These are phyloP conservation scores for Cryphonectria carpinicola DNA, from an alignment of 2,329 filamentous ascomycete genomes.

Conservation along the genomic window DNA sequence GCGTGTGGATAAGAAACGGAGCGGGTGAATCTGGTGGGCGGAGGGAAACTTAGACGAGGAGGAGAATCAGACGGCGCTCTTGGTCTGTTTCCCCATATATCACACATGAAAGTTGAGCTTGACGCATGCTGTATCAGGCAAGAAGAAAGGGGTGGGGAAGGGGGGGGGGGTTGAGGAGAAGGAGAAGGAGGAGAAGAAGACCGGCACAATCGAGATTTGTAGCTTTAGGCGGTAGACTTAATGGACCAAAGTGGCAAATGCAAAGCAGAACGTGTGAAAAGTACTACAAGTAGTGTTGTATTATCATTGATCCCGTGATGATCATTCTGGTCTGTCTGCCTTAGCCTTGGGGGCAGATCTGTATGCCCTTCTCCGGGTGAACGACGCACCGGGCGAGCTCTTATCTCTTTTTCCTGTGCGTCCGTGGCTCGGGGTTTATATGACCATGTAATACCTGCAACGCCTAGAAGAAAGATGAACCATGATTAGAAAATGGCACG, in stretches of 20 bases:
- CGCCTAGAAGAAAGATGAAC: background rate
- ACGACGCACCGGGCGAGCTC: background rate
- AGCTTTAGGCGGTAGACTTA: conserved; percentile 23
- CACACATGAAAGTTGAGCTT: background rate
- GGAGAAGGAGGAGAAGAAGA: background rate
- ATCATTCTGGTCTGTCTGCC: background rate
- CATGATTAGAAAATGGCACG: background rate
- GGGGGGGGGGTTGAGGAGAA: background rate
- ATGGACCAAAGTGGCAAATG: conserved; percentile 18
- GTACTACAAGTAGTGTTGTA: background rate
- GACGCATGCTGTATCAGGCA: conserved; percentile 5
- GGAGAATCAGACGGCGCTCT: background rate
- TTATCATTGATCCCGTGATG: background rate
- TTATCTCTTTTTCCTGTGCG: background rate
- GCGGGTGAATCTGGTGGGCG: background rate
- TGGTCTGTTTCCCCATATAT: background rate
- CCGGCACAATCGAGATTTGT: conserved; percentile 8
- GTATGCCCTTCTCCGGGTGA: background rate
- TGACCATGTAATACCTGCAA: background rate
- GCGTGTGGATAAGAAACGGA: background rate
- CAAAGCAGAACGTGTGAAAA: background rate
- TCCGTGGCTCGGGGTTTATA: background rate
- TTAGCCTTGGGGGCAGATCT: background rate
- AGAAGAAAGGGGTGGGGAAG: too few species aligned
- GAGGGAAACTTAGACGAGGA: conserved; percentile 3